Evolutionary conservation across 2,329 filamentous ascomycete species (phyloP), one percentile per base, ranked within the genome.

Genomic region (Penicillium concentricum): DNA sequence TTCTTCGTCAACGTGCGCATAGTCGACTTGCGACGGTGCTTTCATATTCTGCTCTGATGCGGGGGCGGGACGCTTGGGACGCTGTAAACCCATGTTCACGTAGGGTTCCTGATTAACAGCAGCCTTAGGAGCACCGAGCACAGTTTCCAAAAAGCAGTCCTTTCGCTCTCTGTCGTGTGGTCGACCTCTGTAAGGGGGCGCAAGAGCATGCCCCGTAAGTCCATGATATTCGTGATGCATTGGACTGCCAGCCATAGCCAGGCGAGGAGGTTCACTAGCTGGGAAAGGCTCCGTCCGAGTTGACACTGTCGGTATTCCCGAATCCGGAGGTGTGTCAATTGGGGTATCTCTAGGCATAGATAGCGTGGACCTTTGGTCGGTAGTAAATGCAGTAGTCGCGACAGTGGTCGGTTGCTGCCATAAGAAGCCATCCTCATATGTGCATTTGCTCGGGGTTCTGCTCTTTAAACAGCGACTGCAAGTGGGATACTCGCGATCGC

Each of bases 401-500:
- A 75, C 66, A 16, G 72, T 74, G 32, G 66, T 69, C 12, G 72
- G 73, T 56, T 74, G 72, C 59, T 74, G 73, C 72, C 72, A 74
- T 35, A 74, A 51, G 54, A 75, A 74, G 15, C 73, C 72, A 63
- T 73, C 72, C 58, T 76, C 74, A 56, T 76, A 76, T n/a, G 70
- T 73, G 56, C 74, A 76, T 51, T 70, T 67, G 42, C 57, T 64
- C 28, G 71, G 70, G 4, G 66, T 69, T 44, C 69, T 70, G 61
- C 71, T 70, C 58, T 76, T 76, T 38, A 67, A 57, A 55, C 75
- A 78, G 18, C 75, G 70, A 20, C 69, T 66, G 56, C 75, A 78
- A 3, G 68, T 67, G 10, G 75, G 75, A 67, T 74, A 77, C 34
- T 72, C 71, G 35, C 75, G 72, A 59, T 78, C 76, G 56, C 76